Base-by-base conservation (phyloP, 106 monocot genomes). In the Acorus calamus region DNA sequence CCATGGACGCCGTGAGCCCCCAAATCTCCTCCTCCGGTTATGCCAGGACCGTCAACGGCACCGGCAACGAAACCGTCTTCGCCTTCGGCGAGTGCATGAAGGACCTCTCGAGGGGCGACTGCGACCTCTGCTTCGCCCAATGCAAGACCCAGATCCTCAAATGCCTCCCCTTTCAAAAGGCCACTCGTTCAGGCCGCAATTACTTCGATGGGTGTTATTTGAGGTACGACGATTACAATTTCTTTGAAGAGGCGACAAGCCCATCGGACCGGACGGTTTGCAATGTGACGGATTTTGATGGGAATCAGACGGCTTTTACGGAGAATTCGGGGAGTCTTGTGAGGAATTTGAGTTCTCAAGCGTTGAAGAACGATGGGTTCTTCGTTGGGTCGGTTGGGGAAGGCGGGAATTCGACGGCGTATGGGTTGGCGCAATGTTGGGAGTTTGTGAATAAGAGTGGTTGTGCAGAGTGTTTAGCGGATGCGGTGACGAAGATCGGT, bases 381-480 rank as follows among this genome's bases (percentile, higher is more conserved):
- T 44, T 54, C n/a, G 62, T 54, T 4, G 61, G 46, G 2, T 60
- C 70, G 13, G 46, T 61, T 3, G 70, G 46, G 11, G 46, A 42
- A 44, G 70, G 28, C 1, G 28, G 46, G 53, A 47, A 62, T 61
- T 71, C 53, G 9, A 62, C 45, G 13, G 70, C 62, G 61, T 55
- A 54, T 46, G 70, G 70, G n/a, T 52, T 71, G 44, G 70, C 42
- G 8, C 70, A 62, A 46, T 71, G 70, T 14, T 62, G 70, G 70
- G 46, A 54, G 12, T 46, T 61, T 14, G 61, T 71, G 46, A 61
- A 71, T 11, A 61, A 3, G 13, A 70, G 70, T 14, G 44, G 61
- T 4, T 70, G 70, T 60, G 0, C 42, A 8, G 10, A 14, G n/a
- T 70, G 70, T 46, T 10, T 70, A 52, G 43, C 58, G 59, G 63